Evolutionary conservation across 2,329 filamentous ascomycete genomes (phyloP).

Genomic region (Hypomyces perniciosus): DNA sequence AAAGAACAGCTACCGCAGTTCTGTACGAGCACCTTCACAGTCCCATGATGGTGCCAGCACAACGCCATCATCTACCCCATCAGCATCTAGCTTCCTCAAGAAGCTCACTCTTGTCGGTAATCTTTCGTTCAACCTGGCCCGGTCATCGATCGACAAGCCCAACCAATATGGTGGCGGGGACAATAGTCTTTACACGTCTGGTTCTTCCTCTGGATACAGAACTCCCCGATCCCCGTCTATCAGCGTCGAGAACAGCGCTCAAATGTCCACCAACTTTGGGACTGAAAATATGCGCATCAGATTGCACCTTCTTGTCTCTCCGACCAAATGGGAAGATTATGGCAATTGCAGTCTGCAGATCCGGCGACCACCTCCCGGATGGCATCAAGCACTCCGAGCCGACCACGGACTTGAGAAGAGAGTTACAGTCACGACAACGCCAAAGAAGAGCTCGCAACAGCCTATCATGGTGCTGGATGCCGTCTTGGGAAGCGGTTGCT

Average conservation of each 20-base stretch:
- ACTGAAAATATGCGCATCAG: constrained; percentile 70
- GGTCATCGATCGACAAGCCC: constrained; percentile 63
- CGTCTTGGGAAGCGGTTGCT: constrained; percentile 76
- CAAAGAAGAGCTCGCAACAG: constrained; percentile 50
- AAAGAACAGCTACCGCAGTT: constrained; percentile 59
- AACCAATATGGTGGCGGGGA: constrained; percentile 44
- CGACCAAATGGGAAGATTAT: constrained; percentile 84
- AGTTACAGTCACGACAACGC: constrained; percentile 69
- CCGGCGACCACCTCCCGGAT: constrained; percentile 62
- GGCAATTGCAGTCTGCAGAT: constrained; percentile 81
- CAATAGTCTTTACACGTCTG: constrained; percentile 57
- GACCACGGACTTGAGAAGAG: constrained; percentile 74
- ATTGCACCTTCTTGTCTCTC: constrained; percentile 71
- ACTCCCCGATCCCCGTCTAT: constrained; percentile 52
- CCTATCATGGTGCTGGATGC: constrained; percentile 71
- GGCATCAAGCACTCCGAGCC: constrained; percentile 52
- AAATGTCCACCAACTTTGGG: constrained; percentile 58
- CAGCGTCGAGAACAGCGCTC: constrained; percentile 46
- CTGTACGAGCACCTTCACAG: constrained; percentile 53
- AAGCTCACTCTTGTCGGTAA: constrained; percentile 67
- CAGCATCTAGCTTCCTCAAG: constrained; percentile 74
- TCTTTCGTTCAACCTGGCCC: constrained; percentile 72
- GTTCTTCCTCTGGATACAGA: constrained; percentile 45
- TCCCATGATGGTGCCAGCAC: constrained; percentile 72
- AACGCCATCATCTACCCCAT: constrained; percentile 52